Percentiles rank a stretch among this genome's conserved stretches.
Conservation (phyloP, 78 protist genomes). For the Isochrysis galbana region DNA sequence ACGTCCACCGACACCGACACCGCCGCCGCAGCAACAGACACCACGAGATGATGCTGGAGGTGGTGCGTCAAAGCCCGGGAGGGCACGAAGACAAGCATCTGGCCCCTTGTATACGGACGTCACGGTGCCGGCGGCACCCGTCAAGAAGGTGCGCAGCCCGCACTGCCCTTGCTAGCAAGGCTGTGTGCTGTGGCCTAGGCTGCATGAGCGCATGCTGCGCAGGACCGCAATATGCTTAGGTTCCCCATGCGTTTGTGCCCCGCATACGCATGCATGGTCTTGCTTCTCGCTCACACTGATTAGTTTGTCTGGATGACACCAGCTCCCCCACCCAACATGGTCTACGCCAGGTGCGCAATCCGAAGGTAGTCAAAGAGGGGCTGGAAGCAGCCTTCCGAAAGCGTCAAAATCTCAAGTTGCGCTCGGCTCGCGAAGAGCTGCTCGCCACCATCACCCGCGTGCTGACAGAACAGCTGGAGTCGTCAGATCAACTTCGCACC, state of each 20-base stretch:
- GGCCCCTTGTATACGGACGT: too few relatives aligned
- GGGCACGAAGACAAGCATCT: too few relatives aligned
- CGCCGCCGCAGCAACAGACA: not conserved
- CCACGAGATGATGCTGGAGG: too few relatives aligned
- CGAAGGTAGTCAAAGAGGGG: not conserved
- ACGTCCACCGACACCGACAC: not conserved
- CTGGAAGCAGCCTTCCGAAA: conserved; percentile 14
- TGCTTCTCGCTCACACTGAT: not conserved
- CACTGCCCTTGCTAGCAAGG: not conserved
- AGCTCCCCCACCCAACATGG: too few relatives aligned
- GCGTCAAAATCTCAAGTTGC: not conserved
- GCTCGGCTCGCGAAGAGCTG: not conserved
- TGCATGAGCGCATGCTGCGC: not conserved
- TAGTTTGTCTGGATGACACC: not conserved
- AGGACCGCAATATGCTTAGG: not conserved
- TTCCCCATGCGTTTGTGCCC: not conserved
- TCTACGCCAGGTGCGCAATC: not conserved
- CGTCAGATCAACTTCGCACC: not conserved
- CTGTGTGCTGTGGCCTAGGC: not conserved
- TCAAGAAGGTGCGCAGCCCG: not conserved
- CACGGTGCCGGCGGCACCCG: not conserved
- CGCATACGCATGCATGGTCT: not conserved
- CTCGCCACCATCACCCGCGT: too few relatives aligned
- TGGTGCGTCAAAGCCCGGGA: too few relatives aligned
- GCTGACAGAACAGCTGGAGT: too few relatives aligned